Base-by-base conservation (phyloP, 371 early-diverging fungal species). In the Funneliformis caledonium region DNA sequence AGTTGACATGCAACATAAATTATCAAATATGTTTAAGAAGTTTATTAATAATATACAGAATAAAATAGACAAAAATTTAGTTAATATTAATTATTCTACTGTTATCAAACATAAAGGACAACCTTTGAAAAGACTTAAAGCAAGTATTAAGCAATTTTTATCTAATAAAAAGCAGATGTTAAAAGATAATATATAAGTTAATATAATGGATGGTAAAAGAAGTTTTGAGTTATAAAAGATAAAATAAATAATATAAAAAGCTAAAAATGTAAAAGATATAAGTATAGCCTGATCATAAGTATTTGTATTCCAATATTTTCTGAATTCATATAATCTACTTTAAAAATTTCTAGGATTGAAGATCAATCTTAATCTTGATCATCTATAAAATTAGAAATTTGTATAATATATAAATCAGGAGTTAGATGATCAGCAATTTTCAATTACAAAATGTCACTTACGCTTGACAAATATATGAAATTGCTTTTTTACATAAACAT, bases 401-500 rank as follows among this genome's bases (percentile, higher is more conserved):
- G 26, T 14, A 12, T 14, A 50, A 50, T 50, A 14, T 45, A 8
- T 45, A 45, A 4, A 45, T 50, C 50, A 12, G 50, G 14, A 50
- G 11, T 67, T 72, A 26, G n/a, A 72, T 72, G 22, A 72, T 50
- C 22, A 48, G 9, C 11, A 1, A 48, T n/a, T 0, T 43, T 47
- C 5, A 5, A 10, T 7, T 16, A 26, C 12, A 42, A 72, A 75
- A 81, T 76, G 62, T 10, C 62, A 7, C 33, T 68, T 64, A 22
- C 26, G 16, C 59, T 52, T 19, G 65, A 81, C 5, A 80, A 72
- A 80, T 6, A 52, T 72, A 72, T 72, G 50, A 72, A 72, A 72
- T 72, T n/a, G 26, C 48, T 72, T 72, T 72, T 37, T 50, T 62
- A 2, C 72, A 80, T 47, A 2, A 72, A 60, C 33, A 59, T 3